Conservation (phyloP, 2,329 filamentous ascomycete genomes). For the Fusarium sterilihyphosum region DNA sequence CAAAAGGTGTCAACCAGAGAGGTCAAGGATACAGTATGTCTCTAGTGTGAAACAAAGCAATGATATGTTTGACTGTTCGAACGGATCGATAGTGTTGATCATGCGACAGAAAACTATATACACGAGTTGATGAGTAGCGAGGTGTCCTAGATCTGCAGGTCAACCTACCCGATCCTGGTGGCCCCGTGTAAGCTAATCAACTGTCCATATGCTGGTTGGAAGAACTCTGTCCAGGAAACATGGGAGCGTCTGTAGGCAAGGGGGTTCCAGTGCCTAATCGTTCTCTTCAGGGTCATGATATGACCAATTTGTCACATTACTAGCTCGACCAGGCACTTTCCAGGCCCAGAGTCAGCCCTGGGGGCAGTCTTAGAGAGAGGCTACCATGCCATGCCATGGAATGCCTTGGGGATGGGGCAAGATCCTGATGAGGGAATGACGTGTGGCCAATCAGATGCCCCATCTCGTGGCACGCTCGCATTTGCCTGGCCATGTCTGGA, state of each 20-base stretch:
- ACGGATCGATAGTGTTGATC: conserved; percentile 6
- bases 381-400: conserved; percentile 16
- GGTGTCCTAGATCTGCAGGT: neutral
- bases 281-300: neutral
- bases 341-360: conserved; percentile 29
- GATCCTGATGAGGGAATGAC: conserved; percentile 3
- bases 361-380: conserved; percentile 5
- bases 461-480: conserved; percentile 37
- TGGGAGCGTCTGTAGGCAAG: neutral
- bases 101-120: conserved; percentile 18
- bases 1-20: neutral
- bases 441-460: conserved; percentile 29
- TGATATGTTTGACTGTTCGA: neutral
- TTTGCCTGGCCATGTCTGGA: conserved; percentile 30
- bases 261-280: neutral
- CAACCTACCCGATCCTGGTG: conserved; percentile 3
- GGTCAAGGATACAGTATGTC: neutral
- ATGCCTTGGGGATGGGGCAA: conserved; percentile 31
- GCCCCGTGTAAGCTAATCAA: conserved; percentile 2
- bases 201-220: neutral
- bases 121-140: conserved; percentile 1
- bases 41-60: neutral
- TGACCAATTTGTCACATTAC: neutral
- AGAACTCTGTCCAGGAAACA: neutral
- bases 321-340: conserved; percentile 21